Base-by-base conservation (phyloP, 2,329 filamentous ascomycete species). In the Tothia fuscella region DNA sequence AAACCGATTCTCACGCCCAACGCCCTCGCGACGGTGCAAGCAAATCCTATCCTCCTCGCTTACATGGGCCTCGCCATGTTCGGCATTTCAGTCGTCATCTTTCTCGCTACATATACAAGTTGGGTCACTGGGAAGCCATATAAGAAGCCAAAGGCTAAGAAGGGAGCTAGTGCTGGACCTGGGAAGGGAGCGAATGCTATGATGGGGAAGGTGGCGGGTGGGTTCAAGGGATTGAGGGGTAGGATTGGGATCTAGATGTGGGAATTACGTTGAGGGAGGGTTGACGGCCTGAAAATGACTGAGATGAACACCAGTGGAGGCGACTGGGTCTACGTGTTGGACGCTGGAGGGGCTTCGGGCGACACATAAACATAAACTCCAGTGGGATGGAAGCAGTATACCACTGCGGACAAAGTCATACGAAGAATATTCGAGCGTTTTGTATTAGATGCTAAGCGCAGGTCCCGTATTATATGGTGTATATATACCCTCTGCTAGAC, bases 1-100 rank as follows among this genome's bases (percentile, higher is more conserved):
- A 25, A 28, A 16, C 47, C 47, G 5, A 39, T 48, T 36, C 43
- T 48, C 21, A 48, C 47, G 9, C 47, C 47, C 17, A 44, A 41
- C 20, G 47, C 47, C 14, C 47, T 48, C 29, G 45, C 45, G 4
- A 46, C 47, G 13, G 45, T 48, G 7, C 45, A 48, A 35, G 42
- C 42, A 26, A 40, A 46, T 33, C 42, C 47, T 13, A 26, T 43
- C 31, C 42, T 47, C 20, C 45, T 48, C 3, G 45, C 39, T 40
- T 47, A 46, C 47, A 33, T 48, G 20, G 17, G 41, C 14, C 39
- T 30, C 5, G 41, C 43, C 36, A 21, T 39, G 19, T 20, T 39
- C 35, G 47, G 39, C 19, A 34, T 48, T 24, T 4, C 28, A 2
- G 13, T 24, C 5, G 14, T 46, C 30, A 13, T 31, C 14, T 30